Evolutionary conservation across 805 yeast species (phyloP), one percentile per base, ranked within the genome.

Genomic region (Candida piceae): DNA sequence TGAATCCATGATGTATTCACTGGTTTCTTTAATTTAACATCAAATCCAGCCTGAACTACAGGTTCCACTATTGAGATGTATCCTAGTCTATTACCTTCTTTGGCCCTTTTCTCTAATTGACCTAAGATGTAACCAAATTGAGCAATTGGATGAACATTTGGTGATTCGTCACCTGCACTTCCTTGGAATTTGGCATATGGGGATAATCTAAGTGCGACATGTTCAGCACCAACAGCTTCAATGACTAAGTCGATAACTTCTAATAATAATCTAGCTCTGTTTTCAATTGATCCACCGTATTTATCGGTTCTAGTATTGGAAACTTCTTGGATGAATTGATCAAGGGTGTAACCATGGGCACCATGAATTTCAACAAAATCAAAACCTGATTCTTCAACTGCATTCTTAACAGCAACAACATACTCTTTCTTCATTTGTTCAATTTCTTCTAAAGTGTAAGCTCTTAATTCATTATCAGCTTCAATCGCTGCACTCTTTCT

Each of bases 171-270:
- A 33, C 74, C 74, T 33, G 58, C 53, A 54, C 62, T 52, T 16
- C 58, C 66, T 39, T 70, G 68, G 40, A 57, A 60, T 13, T 45
- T 38, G 43, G 71, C 63, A 49, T 57, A 63, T 17, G 78, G 77
- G 11, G 77, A 68, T 16, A 72, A 48, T 50, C 84, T 64, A 35
- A 76, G 48, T 34, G 69, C 76, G 22, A 68, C 57, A 35, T 60
- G 66, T 5, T 67, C 65, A 16, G 72, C 66, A 34, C 84, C 85
- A 39, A 78, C 55, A 3, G 71, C 74, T 7, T 57, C 72, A 20
- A 62, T 58, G 16, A 74, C 40, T 8, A 69, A 67, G 45, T 76
- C 80, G 16, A 78, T 61, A 15, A 76, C 63, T 46, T 74, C 78
- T 21, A 69, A 52, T 1, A 55, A 36, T 29, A 69, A 54, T 33